Conservation (phyloP, 768 basidiomycete species). For the Lactarius psammicola region DNA sequence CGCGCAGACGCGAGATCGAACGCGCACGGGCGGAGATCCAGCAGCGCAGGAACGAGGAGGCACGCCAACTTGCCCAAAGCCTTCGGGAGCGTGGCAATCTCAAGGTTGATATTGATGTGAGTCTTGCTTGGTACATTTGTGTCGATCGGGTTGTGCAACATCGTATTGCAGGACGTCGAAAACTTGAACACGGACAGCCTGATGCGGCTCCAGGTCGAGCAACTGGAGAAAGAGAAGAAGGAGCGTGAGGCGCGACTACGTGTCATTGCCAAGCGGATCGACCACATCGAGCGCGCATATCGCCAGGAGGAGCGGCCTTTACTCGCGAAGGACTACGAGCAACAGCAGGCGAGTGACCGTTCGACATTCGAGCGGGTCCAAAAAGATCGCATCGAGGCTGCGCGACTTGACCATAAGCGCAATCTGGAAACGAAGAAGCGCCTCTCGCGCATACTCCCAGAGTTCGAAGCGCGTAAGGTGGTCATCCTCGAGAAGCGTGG, state of each 20-base stretch:
- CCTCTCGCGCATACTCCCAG: slow-evolving; percentile 67
- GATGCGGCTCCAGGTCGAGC: slow-evolving; percentile 87
- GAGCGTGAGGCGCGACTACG: slow-evolving; percentile 80
- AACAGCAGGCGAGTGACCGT: slow-evolving; percentile 77
- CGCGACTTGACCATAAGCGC: slow-evolving; percentile 57
- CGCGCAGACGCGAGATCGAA: slow-evolving; percentile 63
- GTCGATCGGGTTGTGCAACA: not conserved
- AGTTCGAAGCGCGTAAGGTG: slow-evolving; percentile 57
- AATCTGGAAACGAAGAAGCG: slow-evolving; percentile 74
- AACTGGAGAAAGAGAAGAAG: slow-evolving; percentile 95
- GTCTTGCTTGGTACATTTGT: slow-evolving; percentile 28
- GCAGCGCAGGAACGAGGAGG: slow-evolving; percentile 73
- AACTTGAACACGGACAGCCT: slow-evolving; percentile 82
- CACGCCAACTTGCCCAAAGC: slow-evolving; percentile 82
- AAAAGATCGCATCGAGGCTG: slow-evolving; percentile 52
- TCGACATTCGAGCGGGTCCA: slow-evolving; percentile 64
- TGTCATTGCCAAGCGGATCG: slow-evolving; percentile 83
- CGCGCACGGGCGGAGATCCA: slow-evolving; percentile 71
- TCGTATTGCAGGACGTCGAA: slow-evolving; percentile 62
- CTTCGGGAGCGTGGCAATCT: slow-evolving; percentile 77
- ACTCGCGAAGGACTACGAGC: slow-evolving; percentile 79
- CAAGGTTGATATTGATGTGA: slow-evolving; percentile 67
- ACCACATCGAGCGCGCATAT: slow-evolving; percentile 93
- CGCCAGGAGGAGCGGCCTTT: slow-evolving; percentile 91
- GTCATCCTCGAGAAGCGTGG: slow-evolving; percentile 55